Evolutionary conservation across 768 basidiomycete species (phyloP), one percentile per base, ranked within the genome.

Genomic region (Hypsizygus marmoreus): DNA sequence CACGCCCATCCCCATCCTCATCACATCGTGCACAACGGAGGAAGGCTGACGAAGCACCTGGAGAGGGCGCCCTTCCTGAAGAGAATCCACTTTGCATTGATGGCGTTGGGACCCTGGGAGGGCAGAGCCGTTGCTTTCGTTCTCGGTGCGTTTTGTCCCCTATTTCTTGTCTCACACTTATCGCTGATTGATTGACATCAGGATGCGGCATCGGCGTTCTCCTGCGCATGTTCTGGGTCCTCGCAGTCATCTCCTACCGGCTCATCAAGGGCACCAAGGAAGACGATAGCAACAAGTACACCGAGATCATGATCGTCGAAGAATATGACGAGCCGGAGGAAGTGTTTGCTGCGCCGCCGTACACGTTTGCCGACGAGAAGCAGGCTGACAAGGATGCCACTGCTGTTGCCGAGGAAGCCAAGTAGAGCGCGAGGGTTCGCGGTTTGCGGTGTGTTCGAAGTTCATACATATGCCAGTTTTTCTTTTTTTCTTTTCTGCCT

Each of bases 191-290:
- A 39, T 31, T 38, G 13, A 25, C 17, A 12, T 35, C n/a, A 89
- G 88, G 88, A n/a, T 90, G 87, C 56, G 89, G 89, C 40, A 79
- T 91, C 41, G 90, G 90, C 43, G 89, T 91, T 33, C 76, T 92
- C 19, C 64, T 91, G 46, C 76, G 90, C 61, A 89, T 91, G 84
- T 57, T 89, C 61, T 91, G 78, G 76, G 88, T 91, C 53, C 58
- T 91, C 54, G 60, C 74, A 23, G 67, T 91, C 49, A 66, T 92
- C 51, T 57, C 74, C 25, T 79, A 73, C 56, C 86, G 90, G 56
- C 59, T 79, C 28, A 53, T 84, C 61, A 70, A 65, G 12, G 78
- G 76, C 40, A 66, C 67, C 8, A 66, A 68, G 36, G 51, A 56
- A 28, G 66, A 73, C 3, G 73, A 76, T n/a, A n/a, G n/a, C 34